Base-by-base conservation (phyloP, 2,329 filamentous ascomycete genomes). In the Colletotrichum falcatum region DNA sequence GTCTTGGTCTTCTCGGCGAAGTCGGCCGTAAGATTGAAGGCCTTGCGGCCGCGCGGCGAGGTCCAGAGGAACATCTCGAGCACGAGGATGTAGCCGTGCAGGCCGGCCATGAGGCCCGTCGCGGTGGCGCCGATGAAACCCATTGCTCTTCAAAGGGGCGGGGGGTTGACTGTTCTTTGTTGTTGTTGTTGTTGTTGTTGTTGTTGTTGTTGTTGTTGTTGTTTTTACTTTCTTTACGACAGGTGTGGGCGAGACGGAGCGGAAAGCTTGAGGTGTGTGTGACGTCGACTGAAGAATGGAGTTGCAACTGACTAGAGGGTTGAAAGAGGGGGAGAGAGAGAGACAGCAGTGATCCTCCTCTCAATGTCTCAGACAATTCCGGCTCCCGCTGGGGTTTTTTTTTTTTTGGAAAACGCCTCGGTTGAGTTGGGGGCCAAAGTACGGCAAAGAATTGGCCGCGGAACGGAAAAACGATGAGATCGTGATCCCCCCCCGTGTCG, bases 11-110 rank as follows among this genome's bases (percentile, higher is more conserved):
- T 74, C 48, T 81, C 75, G 7, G 85, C 85, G 66, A 84, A 85
- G 6, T 85, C 81, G n/a, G 81, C 74, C 0, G 78, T 81, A 44
- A 85, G 78, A 37, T 76, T 76, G 76, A 87, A 87, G 1, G 83
- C 75, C 73, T 81, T 82, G 72, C 78, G 81, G 46, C 84, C 85
- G 35, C 79, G 79, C 2, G 84, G 83, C 0, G 78, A 82, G 2
- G 80, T 85, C 85, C 85, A 87, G 64, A 86, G 78, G 72, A 85
- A 83, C 81, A 84, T 85, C 68, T 87, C 85, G 12, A 87, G 81
- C 18, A 81, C 74, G 65, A 85, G 73, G 73, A 87, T 86, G 79
- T 86, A 87, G 74, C 81, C 76, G 77, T 87, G 85, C 18, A 85
- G 74, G 53, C 75, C 70, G 72, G 81, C 81, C 59, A 87, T 75